phyloP scores from a whole-genome alignment of 345 rosid species.

The Citrus hindsii region DNA sequence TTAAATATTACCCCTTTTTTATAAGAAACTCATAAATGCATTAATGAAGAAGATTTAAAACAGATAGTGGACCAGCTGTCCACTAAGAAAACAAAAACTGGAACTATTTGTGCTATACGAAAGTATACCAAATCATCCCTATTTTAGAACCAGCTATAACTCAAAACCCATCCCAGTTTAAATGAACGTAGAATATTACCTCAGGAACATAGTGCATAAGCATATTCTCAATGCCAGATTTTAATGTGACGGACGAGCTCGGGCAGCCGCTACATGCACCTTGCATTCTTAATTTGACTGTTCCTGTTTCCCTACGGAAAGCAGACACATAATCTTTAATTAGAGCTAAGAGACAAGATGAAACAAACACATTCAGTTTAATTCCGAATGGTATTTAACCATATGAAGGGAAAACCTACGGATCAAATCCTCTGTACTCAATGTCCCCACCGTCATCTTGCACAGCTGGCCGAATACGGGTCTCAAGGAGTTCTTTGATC shows the following conservation, averaged over 20 bases:
- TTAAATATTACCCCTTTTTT: constrained; percentile 31
- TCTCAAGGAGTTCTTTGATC: constrained; percentile 96
- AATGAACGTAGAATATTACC: constrained; percentile 36
- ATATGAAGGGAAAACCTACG: constrained; percentile 40
- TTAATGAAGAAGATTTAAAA: no score
- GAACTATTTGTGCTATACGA: no score
- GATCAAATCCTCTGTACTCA: constrained; percentile 80
- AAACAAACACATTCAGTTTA: neutral
- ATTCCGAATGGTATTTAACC: neutral
- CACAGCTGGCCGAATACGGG: constrained; percentile 95
- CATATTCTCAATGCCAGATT: constrained; percentile 98
- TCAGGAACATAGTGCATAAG: constrained; percentile 97
- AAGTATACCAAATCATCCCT: no score
- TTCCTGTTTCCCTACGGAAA: constrained; percentile 68
- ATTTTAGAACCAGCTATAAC: no score
- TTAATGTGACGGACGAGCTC: constrained; percentile 93
- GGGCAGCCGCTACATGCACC: constrained; percentile 99
- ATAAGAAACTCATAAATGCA: no score
- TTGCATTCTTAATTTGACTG: constrained; percentile 92
- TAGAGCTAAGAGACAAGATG: neutral
- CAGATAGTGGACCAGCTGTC: no score
- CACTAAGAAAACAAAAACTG: no score
- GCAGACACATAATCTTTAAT: constrained; percentile 15
- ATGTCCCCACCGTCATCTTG: constrained; percentile 99
- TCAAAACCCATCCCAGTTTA: no score